Evolutionary conservation across 192 early-diverging fungal species (phyloP).

Genomic region (Lobosporangium transversale): DNA sequence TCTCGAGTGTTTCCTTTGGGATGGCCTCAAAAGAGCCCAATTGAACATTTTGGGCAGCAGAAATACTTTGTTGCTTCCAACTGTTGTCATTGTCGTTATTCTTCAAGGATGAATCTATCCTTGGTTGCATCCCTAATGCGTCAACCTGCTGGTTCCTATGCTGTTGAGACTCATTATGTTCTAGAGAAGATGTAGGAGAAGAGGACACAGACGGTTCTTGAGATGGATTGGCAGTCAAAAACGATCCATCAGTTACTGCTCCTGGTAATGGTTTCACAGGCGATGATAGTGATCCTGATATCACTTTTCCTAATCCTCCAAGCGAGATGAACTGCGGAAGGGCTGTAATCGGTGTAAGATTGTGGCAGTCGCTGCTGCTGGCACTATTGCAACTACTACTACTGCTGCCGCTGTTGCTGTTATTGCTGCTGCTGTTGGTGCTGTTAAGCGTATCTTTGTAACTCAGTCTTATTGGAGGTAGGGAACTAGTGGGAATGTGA

Average conservation of each 20-base stretch:
- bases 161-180: neutral
- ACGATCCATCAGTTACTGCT: neutral
- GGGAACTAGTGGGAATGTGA: too few relatives aligned
- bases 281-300: too few relatives aligned
- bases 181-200: too few relatives aligned
- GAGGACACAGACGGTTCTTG: too few relatives aligned
- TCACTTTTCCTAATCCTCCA: neutral
- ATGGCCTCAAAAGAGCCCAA: neutral
- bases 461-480: too few relatives aligned
- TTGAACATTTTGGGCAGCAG: neutral
- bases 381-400: too few relatives aligned
- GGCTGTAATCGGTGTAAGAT: neutral
- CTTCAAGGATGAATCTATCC: neutral
- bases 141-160: too few relatives aligned
- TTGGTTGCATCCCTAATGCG: too few relatives aligned
- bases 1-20: slow-evolving; percentile 13
- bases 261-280: too few relatives aligned
- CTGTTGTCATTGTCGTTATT: neutral
- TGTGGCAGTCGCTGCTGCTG: neutral
- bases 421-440: neutral
- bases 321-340: slow-evolving; percentile 10
- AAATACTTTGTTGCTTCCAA: neutral
- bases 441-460: too few relatives aligned
- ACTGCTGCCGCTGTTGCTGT: neutral
- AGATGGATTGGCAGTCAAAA: neutral